phyloP scores from a whole-genome alignment of 2,329 filamentous ascomycete species.

The Kalaharituber pfeilii region DNA sequence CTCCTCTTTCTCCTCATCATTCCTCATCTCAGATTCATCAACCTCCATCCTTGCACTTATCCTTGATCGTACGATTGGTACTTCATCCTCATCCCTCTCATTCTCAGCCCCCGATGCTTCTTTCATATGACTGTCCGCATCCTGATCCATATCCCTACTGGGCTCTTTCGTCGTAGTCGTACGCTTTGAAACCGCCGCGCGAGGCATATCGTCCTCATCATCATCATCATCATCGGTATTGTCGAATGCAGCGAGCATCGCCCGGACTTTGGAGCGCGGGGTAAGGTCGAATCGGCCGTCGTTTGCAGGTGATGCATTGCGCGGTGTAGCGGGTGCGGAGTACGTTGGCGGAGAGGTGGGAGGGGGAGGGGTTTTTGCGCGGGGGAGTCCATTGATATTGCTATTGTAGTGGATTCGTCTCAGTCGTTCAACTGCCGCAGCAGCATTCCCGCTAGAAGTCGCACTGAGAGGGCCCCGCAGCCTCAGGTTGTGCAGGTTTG shows the following conservation, averaged over 20 bases:
- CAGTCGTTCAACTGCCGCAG: too few relatives aligned
- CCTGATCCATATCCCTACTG: background rate
- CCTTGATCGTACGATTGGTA: constrained; percentile 6
- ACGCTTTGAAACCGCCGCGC: background rate
- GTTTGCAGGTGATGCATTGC: background rate
- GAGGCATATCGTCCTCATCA: background rate
- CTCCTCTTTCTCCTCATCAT: constrained; percentile 9
- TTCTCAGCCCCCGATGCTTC: constrained; percentile 21
- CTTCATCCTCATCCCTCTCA: constrained; percentile 31
- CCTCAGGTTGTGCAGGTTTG: too few relatives aligned
- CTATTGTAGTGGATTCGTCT: too few relatives aligned
- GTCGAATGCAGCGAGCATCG: constrained; percentile 34
- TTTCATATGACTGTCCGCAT: background rate
- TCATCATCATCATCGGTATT: background rate
- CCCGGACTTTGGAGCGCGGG: constrained; percentile 39
- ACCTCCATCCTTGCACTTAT: background rate
- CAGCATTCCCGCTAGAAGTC: too few relatives aligned
- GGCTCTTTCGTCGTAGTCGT: background rate
- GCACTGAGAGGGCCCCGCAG: too few relatives aligned
- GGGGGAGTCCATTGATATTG: background rate
- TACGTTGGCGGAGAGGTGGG: background rate
- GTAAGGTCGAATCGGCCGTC: constrained; percentile 26
- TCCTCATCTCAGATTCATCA: constrained; percentile 14
- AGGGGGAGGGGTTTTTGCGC: background rate
- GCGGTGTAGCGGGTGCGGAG: background rate